These are phyloP conservation scores for Mycena epipterygia DNA, from an alignment of 768 basidiomycete species.

Conservation along the genomic window DNA sequence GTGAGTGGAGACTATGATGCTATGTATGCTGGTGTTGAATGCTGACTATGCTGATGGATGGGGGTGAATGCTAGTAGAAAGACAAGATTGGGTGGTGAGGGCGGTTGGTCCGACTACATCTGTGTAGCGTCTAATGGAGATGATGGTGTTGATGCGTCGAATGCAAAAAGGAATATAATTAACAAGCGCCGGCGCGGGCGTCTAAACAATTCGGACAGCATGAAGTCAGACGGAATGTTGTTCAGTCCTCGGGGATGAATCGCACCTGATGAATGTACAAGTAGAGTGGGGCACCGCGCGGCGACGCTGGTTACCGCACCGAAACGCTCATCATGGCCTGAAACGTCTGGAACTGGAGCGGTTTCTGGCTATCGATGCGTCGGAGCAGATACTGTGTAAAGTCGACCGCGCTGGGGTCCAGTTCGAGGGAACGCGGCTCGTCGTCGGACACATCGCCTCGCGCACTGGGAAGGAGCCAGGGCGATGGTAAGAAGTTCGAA, in stretches of 20 bases:
- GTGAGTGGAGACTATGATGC: not conserved
- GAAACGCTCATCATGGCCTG: constrained; percentile 40
- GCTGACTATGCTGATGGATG: constrained; percentile 4
- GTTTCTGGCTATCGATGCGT: constrained; percentile 55
- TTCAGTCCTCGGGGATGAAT: not conserved
- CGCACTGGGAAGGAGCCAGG: constrained; percentile 54
- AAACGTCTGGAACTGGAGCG: constrained; percentile 45
- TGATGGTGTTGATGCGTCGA: constrained; percentile 5
- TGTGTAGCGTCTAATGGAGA: constrained; percentile 15
- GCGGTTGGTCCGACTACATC: constrained; percentile 6
- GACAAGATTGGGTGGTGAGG: constrained; percentile 15
- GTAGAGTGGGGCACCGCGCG: not conserved
- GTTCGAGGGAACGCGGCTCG: constrained; percentile 49
- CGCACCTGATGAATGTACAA: constrained; percentile 14
- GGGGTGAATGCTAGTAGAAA: constrained; percentile 5
- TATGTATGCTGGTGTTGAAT: not conserved
- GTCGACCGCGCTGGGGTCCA: constrained; percentile 50
- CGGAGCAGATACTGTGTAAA: constrained; percentile 58
- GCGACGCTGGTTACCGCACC: constrained; percentile 12
- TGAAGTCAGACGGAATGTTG: not conserved
- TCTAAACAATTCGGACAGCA: not conserved
- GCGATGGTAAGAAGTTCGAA: constrained; percentile 52
- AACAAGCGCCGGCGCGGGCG: constrained; percentile 5
- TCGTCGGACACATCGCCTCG: constrained; percentile 47
- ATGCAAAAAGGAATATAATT: constrained; percentile 29